Evolutionary conservation across 352 stramenopile species (phyloP), one percentile per base, ranked within the genome.

Genomic region (Phytophthora pistaciae): DNA sequence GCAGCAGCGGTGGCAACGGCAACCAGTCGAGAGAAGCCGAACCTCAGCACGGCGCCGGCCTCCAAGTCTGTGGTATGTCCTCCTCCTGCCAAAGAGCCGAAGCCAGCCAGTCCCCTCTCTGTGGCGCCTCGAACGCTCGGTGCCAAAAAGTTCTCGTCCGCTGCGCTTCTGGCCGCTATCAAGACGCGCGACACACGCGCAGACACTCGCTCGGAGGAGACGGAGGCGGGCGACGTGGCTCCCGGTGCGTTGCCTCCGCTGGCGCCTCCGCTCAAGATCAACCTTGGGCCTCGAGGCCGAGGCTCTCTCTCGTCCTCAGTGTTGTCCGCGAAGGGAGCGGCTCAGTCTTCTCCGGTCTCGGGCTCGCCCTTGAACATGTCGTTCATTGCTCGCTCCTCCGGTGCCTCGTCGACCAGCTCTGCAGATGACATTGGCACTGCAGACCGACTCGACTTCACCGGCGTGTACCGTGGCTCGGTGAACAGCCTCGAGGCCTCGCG

Each of bases 391-490:
- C 70, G 66, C 42, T 80, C 60, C n/a, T 77, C 57, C 59, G 54
- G 64, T 31, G 67, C 64, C 0, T 81, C 74, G n/a, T 71, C 69
- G 23, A 70, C 49, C 1, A 67, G 56, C 2, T 80, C 70, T 10
- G 80, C 77, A 16, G 75, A 77, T 31, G 8, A 36, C 13, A 10
- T 36, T 1, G 71, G 56, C 3, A 81, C 70, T 13, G 80, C 77
- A n/a, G 75, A 77, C 27, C 64, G 56, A 9, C 64, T 90, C 0
- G 82, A 90, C 53, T 90, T 88, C 55, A 90, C 82, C 3, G 82
- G 82, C 0, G 79, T 90, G 0, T 90, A 82, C 29, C 61, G 81
- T 11, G 80, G 76, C 0, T 83, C 81, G 0, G 58, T 58, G 3
- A 79, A 81, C 29, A 81, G 78, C 53, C 60, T 70, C 0, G 62